Percentiles rank a stretch among this genome's conserved stretches.
Evolutionary conservation across 2,329 filamentous ascomycete species (phyloP).

Genomic region (Gnomoniopsis sp.): DNA sequence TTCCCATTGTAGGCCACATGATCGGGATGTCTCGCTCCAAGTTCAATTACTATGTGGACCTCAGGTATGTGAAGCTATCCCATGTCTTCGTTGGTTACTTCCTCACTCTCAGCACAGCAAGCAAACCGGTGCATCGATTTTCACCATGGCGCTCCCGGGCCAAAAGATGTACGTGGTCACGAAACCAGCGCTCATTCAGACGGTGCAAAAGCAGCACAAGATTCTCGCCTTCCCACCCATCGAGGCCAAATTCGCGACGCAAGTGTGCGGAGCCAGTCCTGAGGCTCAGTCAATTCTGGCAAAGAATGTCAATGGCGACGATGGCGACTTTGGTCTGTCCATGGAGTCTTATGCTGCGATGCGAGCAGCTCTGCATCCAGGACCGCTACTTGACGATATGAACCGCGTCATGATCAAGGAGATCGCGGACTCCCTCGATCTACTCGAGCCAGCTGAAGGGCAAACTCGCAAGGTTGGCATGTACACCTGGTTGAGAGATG

Average conservation of each 20-base stretch:
- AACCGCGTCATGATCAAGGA: too few relatives aligned
- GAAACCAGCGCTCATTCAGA: slow-evolving; percentile 31
- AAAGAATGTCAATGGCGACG: slow-evolving; percentile 32
- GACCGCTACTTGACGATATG: too few relatives aligned
- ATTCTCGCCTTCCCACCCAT: slow-evolving; percentile 35
- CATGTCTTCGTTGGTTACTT: too few relatives aligned
- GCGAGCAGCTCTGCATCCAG: too few relatives aligned
- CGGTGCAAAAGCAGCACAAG: slow-evolving; percentile 35
- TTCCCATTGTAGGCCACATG: slow-evolving; percentile 31
- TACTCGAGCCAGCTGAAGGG: slow-evolving; percentile 8
- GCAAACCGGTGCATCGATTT: slow-evolving; percentile 30
- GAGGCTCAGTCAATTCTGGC: slow-evolving; percentile 28
- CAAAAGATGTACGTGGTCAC: slow-evolving; percentile 40
- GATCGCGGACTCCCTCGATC: slow-evolving; percentile 22
- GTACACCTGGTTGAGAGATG: slow-evolving; percentile 26
- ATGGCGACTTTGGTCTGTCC: slow-evolving; percentile 29
- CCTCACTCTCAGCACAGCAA: slow-evolving; percentile 17
- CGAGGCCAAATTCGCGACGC: slow-evolving; percentile 29
- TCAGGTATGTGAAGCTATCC: slow-evolving; percentile 26
- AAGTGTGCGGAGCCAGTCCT: slow-evolving; percentile 27
- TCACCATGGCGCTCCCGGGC: slow-evolving; percentile 38
- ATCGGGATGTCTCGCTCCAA: slow-evolving; percentile 26
- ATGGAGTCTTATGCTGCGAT: too few relatives aligned
- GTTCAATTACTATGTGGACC: slow-evolving; percentile 31
- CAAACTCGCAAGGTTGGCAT: slow-evolving; percentile 18